phyloP scores from a whole-genome alignment of 768 basidiomycete species.

The Rhodotorula paludigena region DNA sequence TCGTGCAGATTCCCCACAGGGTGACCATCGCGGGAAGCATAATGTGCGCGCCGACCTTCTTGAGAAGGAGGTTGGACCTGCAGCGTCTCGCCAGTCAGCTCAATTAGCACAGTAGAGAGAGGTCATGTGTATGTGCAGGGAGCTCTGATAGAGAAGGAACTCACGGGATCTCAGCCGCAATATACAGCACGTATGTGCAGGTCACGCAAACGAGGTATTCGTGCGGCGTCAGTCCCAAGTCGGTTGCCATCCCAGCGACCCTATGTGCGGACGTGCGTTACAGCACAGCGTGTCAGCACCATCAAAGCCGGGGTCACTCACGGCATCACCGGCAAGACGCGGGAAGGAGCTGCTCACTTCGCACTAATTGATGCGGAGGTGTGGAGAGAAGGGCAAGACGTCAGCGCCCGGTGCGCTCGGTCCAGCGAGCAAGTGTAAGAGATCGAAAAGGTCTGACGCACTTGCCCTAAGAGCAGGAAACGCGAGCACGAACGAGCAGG shows the following conservation, averaged over 20 bases:
- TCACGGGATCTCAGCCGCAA: neutral
- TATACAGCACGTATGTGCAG: slow-evolving; percentile 50
- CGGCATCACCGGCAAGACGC: no score
- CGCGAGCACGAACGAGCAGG: neutral
- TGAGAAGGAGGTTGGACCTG: slow-evolving; percentile 43
- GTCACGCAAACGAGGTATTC: slow-evolving; percentile 49
- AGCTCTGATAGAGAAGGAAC: slow-evolving; percentile 52
- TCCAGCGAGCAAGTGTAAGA: no score
- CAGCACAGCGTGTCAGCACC: no score
- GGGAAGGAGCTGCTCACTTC: no score
- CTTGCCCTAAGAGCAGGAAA: neutral
- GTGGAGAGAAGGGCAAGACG: no score
- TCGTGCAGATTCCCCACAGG: slow-evolving; percentile 61
- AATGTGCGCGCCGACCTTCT: slow-evolving; percentile 58
- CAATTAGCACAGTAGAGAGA: no score
- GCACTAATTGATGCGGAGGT: no score
- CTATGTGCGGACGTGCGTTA: neutral
- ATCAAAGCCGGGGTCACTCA: no score
- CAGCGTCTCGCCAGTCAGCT: no score
- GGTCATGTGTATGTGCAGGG: neutral
- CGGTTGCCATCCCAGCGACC: slow-evolving; percentile 7
- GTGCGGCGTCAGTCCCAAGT: slow-evolving; percentile 46
- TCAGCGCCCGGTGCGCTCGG: no score
- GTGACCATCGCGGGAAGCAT: slow-evolving; percentile 61
- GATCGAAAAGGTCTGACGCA: no score